Evolutionary conservation across 1,139 yeast genomes (phyloP).

Genomic region (Diutina mesorugosa): DNA sequence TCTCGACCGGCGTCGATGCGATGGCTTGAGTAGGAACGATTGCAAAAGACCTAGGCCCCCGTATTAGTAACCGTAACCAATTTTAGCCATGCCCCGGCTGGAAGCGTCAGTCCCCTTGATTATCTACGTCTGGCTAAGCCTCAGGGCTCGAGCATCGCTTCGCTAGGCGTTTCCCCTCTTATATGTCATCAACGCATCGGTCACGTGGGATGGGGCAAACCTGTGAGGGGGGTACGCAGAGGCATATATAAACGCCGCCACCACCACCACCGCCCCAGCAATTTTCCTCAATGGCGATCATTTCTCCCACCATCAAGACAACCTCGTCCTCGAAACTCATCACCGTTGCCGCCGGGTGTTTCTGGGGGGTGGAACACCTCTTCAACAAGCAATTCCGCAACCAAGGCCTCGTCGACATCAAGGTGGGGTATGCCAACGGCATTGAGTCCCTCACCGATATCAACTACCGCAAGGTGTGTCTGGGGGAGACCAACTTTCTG

Average conservation of each 20-base stretch:
- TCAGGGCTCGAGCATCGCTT: background rate
- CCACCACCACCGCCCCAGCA: background rate
- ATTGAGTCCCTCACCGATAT: conserved; percentile 32
- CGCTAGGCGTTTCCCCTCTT: background rate
- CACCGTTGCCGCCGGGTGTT: conserved; percentile 76
- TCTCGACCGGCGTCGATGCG: too few relatives aligned
- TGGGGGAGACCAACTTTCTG: conserved; percentile 57
- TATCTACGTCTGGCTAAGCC: too few relatives aligned
- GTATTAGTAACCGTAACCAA: too few relatives aligned
- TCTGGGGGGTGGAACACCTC: conserved; percentile 92
- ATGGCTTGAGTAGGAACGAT: too few relatives aligned
- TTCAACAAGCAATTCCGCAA: conserved; percentile 51
- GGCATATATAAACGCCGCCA: background rate
- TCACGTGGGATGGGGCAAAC: background rate
- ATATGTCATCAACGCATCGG: background rate
- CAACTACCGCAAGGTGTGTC: conserved; percentile 65
- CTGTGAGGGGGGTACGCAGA: background rate
- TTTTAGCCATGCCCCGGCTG: too few relatives aligned
- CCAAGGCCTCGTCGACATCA: conserved; percentile 59
- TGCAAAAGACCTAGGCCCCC: too few relatives aligned
- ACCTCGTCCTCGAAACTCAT: conserved; percentile 33
- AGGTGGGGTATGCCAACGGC: conserved; percentile 91
- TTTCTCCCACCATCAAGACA: conserved; percentile 25
- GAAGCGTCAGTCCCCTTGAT: too few relatives aligned
- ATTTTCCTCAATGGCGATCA: conserved; percentile 7